phyloP scores from a whole-genome alignment of 306 rosid species.

The Adenanthera pavonina region DNA sequence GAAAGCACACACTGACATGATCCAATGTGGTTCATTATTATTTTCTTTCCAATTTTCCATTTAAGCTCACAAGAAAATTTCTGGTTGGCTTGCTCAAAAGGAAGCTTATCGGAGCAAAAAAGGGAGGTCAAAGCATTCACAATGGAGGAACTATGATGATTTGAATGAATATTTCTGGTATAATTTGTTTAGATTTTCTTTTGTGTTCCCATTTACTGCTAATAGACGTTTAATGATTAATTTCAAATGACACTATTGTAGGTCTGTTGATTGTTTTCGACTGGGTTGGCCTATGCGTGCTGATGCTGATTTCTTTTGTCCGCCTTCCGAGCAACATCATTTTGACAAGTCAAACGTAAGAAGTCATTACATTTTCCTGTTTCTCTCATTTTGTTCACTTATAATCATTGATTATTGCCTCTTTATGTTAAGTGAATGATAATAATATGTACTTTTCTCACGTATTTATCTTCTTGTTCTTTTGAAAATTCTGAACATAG shows the following conservation, averaged over 20 bases:
- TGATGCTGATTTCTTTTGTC: slow-evolving; percentile 89
- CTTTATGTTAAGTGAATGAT: not conserved
- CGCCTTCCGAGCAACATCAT: slow-evolving; percentile 40
- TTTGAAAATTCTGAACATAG: slow-evolving; percentile 5
- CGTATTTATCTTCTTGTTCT: not conserved
- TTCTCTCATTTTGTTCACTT: slow-evolving; percentile 11
- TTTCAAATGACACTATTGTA: slow-evolving; percentile 45
- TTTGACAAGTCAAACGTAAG: slow-evolving; percentile 72
- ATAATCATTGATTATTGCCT: slow-evolving; percentile 4
- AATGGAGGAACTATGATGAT: slow-evolving; percentile 99
- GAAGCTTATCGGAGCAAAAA: slow-evolving; percentile 81
- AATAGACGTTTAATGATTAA: slow-evolving; percentile 28
- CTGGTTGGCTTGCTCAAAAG: slow-evolving; percentile 50
- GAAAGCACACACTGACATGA: not conserved
- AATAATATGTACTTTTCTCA: not conserved
- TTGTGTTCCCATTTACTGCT: slow-evolving; percentile 19
- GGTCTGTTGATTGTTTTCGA: slow-evolving; percentile 97
- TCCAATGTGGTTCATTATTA: not conserved
- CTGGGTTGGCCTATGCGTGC: slow-evolving; percentile 99
- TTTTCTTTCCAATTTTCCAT: slow-evolving; percentile 5
- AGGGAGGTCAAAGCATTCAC: slow-evolving; percentile 98
- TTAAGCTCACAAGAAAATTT: slow-evolving; percentile 24
- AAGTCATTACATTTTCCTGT: slow-evolving; percentile 21
- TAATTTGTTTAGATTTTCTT: slow-evolving; percentile 5
- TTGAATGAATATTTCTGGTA: slow-evolving; percentile 97